phyloP scores from a whole-genome alignment of 1,284 basidiomycete species.

The Rhodotorula sp. region DNA sequence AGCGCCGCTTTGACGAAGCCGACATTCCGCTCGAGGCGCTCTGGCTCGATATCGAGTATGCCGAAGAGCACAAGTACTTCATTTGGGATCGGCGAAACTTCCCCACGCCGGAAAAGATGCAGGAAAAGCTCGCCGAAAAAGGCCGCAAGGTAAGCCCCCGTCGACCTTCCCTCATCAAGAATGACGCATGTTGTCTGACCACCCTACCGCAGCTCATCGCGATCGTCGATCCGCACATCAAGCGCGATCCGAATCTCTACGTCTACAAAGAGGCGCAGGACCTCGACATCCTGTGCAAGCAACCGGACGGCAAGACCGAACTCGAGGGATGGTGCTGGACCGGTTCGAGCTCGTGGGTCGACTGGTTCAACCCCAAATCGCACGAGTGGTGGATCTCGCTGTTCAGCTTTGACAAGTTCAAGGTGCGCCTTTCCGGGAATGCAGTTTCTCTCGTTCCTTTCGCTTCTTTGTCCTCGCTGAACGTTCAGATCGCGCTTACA shows the following conservation, averaged over 20 bases:
- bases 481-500: slow-evolving; percentile 11
- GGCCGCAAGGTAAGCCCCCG: slow-evolving; percentile 71
- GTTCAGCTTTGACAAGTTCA: slow-evolving; percentile 64
- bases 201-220: slow-evolving; percentile 75
- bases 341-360: slow-evolving; percentile 91
- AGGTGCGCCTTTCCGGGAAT: slow-evolving; percentile 41
- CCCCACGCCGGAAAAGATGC: slow-evolving; percentile 92
- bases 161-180: background rate
- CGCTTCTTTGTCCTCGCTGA: background rate
- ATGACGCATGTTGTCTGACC: too few species aligned
- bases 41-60: slow-evolving; percentile 93
- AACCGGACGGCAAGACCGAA: slow-evolving; percentile 69
- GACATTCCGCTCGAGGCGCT: slow-evolving; percentile 96
- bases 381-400: slow-evolving; percentile 90
- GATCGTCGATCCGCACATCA: slow-evolving; percentile 95
- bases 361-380: slow-evolving; percentile 87
- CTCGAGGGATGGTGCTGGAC: slow-evolving; percentile 99
- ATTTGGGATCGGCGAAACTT: slow-evolving; percentile 92
- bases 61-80: slow-evolving; percentile 93
- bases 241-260: slow-evolving; percentile 74
- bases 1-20: slow-evolving; percentile 81
- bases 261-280: slow-evolving; percentile 83
- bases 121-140: slow-evolving; percentile 76
- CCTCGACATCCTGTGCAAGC: slow-evolving; percentile 75
- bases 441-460: background rate